Conservation (phyloP, 192 early-diverging fungal genomes). For the Coemansia sp. region DNA sequence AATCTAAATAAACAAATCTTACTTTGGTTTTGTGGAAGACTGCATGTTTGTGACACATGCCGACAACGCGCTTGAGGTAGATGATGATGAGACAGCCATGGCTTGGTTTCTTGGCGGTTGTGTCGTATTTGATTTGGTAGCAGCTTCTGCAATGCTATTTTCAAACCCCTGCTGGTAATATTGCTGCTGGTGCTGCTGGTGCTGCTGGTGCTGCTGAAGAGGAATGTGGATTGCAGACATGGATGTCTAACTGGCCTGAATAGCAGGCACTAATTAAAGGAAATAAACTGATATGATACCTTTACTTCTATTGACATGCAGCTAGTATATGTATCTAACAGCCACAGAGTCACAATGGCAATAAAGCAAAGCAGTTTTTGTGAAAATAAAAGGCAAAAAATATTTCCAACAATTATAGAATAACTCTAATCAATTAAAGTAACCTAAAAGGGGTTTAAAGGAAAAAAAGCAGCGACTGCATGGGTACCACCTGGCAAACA, state of each 20-base stretch:
- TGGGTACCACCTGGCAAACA: neutral
- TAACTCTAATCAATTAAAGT: too few species aligned
- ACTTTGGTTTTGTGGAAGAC: conserved; percentile 29
- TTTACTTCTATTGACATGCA: neutral
- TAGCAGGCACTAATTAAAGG: neutral
- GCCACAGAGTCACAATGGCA: neutral
- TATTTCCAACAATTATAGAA: too few species aligned
- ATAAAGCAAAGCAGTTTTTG: neutral
- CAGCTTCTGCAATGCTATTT: neutral
- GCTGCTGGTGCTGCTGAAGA: neutral
- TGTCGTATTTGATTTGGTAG: neutral
- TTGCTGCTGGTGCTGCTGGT: neutral
- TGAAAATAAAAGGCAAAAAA: neutral
- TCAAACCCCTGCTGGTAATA: neutral
- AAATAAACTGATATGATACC: neutral
- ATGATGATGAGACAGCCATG: neutral
- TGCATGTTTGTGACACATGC: neutral
- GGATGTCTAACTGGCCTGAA: neutral
- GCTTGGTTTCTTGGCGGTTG: neutral
- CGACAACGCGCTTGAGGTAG: neutral
- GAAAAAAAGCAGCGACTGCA: neutral
- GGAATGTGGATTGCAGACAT: conserved; percentile 20
- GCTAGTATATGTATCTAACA: neutral
- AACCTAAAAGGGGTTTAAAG: neutral
- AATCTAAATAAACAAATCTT: conserved; percentile 6